Conservation (phyloP, 1,284 basidiomycete genomes). For the Stygiomarasmius scandens region DNA sequence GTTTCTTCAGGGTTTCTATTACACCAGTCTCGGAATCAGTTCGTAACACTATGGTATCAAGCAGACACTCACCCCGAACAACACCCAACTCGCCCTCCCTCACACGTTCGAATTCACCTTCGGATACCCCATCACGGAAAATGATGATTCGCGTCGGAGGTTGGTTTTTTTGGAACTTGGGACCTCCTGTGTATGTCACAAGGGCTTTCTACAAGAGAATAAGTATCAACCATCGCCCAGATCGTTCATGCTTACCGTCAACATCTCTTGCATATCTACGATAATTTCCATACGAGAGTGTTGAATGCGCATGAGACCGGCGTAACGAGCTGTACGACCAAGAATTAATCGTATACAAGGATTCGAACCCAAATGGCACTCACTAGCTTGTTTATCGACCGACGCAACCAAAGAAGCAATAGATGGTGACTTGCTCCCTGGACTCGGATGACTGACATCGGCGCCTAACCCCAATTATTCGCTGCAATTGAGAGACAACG, state of each 20-base stretch:
- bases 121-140: constrained; percentile 43
- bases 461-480: no score
- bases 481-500: no score
- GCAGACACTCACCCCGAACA: no score
- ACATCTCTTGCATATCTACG: constrained; percentile 45
- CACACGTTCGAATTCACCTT: constrained; percentile 39
- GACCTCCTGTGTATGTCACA: background rate
- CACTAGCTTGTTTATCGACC: constrained; percentile 27
- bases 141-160: constrained; percentile 26
- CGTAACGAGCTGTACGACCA: constrained; percentile 21
- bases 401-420: constrained; percentile 40
- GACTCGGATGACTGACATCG: constrained; percentile 44
- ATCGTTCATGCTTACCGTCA: constrained; percentile 28
- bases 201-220: constrained; percentile 15
- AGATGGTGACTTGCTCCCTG: constrained; percentile 37
- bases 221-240: no score
- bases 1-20: constrained; percentile 11
- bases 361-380: no score
- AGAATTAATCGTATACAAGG: no score
- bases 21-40: no score
- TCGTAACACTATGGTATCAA: no score
- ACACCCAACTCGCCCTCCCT: constrained; percentile 26
- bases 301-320: constrained; percentile 45
- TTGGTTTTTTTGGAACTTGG: background rate
- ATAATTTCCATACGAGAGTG: constrained; percentile 54